A percentile compares a stretch with the other conserved stretches of the same genome.
These are phyloP conservation scores for Carallia pectinifolia DNA, from an alignment of 345 rosid species.

Conservation along the genomic window DNA sequence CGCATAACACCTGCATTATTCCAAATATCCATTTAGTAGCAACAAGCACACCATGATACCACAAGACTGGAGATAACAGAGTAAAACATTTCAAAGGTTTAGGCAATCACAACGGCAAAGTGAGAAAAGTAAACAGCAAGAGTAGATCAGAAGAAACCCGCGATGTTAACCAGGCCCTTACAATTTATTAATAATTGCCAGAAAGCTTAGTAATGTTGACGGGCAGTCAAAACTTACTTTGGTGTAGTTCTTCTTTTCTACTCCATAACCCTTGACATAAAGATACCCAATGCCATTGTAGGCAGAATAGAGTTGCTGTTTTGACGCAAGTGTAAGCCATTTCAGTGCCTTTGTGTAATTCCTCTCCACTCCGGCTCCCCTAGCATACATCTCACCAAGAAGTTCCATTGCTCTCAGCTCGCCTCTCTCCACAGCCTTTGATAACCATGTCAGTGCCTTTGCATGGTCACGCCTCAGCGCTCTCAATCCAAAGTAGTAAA, in stretches of 20 bases:
- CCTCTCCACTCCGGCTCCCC: conserved; percentile 99
- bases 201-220: too few species aligned
- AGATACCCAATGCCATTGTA: conserved; percentile 95
- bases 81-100: too few species aligned
- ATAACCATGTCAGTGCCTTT: conserved; percentile 90
- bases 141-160: too few species aligned
- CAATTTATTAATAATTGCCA: not conserved
- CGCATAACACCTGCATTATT: too few species aligned
- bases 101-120: too few species aligned
- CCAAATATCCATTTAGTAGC: too few species aligned
- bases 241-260: conserved; percentile 88
- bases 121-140: too few species aligned
- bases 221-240: conserved; percentile 45
- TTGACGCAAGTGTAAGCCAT: conserved; percentile 87
- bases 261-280: conserved; percentile 96
- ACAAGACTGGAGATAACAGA: too few species aligned
- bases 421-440: conserved; percentile 82
- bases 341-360: conserved; percentile 90
- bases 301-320: conserved; percentile 77
- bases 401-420: conserved; percentile 95
- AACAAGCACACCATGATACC: too few species aligned
- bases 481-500: conserved; percentile 94
- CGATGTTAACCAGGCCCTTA: too few species aligned
- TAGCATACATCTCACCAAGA: conserved; percentile 94
- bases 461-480: conserved; percentile 84